A percentile compares a stretch with the other conserved stretches of the same genome.
Evolutionary conservation across 371 early-diverging fungal genomes (phyloP).

Genomic region (Saksenaea oblongispora): DNA sequence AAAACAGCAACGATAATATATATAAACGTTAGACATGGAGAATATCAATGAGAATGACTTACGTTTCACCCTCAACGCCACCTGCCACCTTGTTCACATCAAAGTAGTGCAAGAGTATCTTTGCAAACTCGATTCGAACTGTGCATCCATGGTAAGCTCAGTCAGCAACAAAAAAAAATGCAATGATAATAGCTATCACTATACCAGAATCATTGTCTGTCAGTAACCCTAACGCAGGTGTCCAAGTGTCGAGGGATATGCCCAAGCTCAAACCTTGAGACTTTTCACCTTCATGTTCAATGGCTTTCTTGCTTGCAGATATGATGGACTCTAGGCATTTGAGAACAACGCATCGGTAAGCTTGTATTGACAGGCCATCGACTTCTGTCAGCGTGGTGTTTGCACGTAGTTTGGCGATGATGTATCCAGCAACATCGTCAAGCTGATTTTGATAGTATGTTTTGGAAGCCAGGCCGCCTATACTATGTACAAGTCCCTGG

Average conservation of each 20-base stretch:
- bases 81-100: neutral
- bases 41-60: conserved; percentile 11
- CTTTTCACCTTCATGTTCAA: conserved; percentile 11
- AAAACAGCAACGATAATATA: neutral
- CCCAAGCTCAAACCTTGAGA: conserved; percentile 20
- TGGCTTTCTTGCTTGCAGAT: conserved; percentile 24
- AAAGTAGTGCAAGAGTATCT: conserved; percentile 22
- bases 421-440: conserved; percentile 75
- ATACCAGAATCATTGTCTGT: conserved; percentile 39
- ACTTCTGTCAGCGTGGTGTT: conserved; percentile 32
- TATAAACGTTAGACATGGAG: neutral
- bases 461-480: conserved; percentile 76
- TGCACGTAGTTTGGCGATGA: conserved; percentile 66
- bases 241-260: conserved; percentile 28
- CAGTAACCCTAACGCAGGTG: conserved; percentile 47
- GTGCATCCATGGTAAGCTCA: conserved; percentile 6
- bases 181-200: neutral
- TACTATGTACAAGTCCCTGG: conserved; percentile 53
- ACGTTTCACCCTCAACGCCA: conserved; percentile 14
- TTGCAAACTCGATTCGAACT: neutral
- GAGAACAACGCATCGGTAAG: conserved; percentile 47
- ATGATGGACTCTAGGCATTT: conserved; percentile 45
- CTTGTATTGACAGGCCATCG: conserved; percentile 46
- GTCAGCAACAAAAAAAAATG: neutral
- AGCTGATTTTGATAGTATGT: conserved; percentile 85